Conservation (phyloP, 2,329 filamentous ascomycete species). For the Didymella exigua region DNA sequence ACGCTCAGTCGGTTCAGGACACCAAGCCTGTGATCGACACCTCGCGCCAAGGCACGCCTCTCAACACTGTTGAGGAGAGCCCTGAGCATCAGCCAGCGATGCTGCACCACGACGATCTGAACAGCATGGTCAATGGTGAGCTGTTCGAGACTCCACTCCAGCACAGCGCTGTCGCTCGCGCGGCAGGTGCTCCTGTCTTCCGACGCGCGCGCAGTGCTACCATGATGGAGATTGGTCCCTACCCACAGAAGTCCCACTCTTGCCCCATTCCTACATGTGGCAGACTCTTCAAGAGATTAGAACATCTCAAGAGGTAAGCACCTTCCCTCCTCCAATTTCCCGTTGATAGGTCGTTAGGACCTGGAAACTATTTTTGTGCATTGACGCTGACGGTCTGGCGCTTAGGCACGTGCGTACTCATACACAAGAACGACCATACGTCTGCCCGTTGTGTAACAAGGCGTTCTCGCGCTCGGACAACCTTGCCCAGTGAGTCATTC, state of each 20-base stretch:
- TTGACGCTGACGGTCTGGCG: conserved; percentile 57
- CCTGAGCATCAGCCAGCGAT: conserved; percentile 73
- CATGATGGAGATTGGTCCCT: conserved; percentile 94
- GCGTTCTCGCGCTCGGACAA: conserved; percentile 99
- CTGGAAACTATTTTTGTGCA: conserved; percentile 33
- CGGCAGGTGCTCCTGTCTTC: conserved; percentile 72
- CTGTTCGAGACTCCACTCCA: conserved; percentile 54
- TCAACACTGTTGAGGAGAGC: conserved; percentile 83
- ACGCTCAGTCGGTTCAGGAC: conserved; percentile 69
- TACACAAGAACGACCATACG: conserved; percentile 98
- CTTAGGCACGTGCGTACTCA: conserved; percentile 96
- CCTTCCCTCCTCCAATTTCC: conserved; percentile 41
- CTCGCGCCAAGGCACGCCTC: conserved; percentile 88
- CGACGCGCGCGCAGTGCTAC: conserved; percentile 92
- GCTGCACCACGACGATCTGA: conserved; percentile 72
- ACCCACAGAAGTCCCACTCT: conserved; percentile 96
- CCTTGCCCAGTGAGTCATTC: conserved; percentile 80
- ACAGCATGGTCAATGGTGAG: conserved; percentile 49
- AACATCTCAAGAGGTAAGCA: conserved; percentile 97
- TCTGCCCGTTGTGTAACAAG: conserved; percentile 97
- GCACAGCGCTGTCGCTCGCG: conserved; percentile 64
- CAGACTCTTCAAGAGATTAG: conserved; percentile 96
- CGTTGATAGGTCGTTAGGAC: conserved; percentile 13
- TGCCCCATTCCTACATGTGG: conserved; percentile 99
- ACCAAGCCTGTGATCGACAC: conserved; percentile 76